phyloP scores from a whole-genome alignment of 495 filamentous ascomycete species.

The Lepraria neglecta region DNA sequence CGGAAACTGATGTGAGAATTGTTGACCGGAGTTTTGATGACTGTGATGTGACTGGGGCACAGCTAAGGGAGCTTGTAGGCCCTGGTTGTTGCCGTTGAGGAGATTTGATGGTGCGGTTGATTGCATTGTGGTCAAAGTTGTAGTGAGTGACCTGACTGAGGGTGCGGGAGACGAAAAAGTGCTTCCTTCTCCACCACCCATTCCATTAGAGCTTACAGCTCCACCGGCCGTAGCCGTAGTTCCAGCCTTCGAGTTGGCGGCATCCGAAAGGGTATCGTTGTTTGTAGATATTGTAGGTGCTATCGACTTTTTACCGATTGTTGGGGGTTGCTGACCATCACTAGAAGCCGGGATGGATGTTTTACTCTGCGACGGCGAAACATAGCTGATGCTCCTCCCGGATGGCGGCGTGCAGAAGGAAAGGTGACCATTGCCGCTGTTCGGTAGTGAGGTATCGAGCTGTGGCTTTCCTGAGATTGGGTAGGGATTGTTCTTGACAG shows the following conservation, averaged over 20 bases:
- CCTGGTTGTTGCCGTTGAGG: constrained; percentile 39
- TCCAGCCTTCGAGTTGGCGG: constrained; percentile 70
- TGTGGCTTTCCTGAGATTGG: constrained; percentile 54
- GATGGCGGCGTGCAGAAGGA: constrained; percentile 49
- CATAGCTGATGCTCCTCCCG: constrained; percentile 37
- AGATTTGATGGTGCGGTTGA: constrained; percentile 68
- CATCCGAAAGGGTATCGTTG: constrained; percentile 66
- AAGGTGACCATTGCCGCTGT: constrained; percentile 48
- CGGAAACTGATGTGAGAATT: constrained; percentile 91
- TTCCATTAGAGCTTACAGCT: constrained; percentile 54
- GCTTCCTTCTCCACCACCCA: constrained; percentile 61
- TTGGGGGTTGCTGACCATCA: constrained; percentile 52
- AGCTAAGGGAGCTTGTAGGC: constrained; percentile 33
- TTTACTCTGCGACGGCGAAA: constrained; percentile 42
- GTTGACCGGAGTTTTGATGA: constrained; percentile 32
- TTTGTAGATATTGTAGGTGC: constrained; percentile 80
- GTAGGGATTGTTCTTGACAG: constrained; percentile 78
- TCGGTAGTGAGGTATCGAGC: constrained; percentile 36
- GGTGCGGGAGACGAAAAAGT: constrained; percentile 92
- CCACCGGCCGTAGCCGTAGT: constrained; percentile 63
- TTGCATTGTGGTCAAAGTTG: constrained; percentile 93
- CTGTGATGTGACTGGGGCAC: constrained; percentile 36
- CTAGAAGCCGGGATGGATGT: constrained; percentile 51
- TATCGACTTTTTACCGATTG: constrained; percentile 59
- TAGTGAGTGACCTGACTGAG: constrained; percentile 85